A percentile compares a stretch with the other conserved stretches of the same genome.
These are phyloP conservation scores for Prosopis cineraria DNA, from an alignment of 306 rosid species.

Conservation along the genomic window DNA sequence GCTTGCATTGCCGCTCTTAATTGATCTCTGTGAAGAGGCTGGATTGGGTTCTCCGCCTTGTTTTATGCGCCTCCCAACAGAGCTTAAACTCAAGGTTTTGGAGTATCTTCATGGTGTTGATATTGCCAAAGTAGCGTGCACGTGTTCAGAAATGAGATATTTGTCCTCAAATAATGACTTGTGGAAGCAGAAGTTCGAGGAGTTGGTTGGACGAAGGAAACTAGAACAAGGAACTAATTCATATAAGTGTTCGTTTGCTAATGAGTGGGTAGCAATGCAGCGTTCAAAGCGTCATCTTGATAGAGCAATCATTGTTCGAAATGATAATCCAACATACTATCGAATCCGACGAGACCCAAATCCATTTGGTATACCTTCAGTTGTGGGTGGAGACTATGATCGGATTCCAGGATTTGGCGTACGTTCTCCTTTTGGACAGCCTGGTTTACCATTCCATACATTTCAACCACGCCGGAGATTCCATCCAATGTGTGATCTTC, in stretches of 20 bases:
- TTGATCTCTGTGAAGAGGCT: constrained; percentile 70
- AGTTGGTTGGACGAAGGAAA: constrained; percentile 41
- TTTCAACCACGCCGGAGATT: constrained; percentile 21
- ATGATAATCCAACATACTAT: not conserved
- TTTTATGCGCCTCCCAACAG: constrained; percentile 69
- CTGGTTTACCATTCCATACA: constrained; percentile 23
- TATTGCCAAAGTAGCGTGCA: constrained; percentile 56
- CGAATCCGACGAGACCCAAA: constrained; percentile 27
- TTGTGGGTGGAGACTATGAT: constrained; percentile 53
- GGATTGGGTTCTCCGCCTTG: constrained; percentile 67
- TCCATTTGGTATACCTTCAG: constrained; percentile 36
- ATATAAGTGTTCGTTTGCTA: constrained; percentile 51
- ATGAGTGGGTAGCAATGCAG: constrained; percentile 35
- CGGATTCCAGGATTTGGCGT: constrained; percentile 31
- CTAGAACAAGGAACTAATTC: not conserved
- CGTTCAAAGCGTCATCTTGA: not conserved
- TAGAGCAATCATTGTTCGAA: not conserved
- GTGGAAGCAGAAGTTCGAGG: constrained; percentile 66
- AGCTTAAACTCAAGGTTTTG: constrained; percentile 65
- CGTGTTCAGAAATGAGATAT: constrained; percentile 54
- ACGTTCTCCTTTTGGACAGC: constrained; percentile 32
- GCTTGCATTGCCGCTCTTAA: constrained; percentile 72
- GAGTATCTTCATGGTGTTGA: constrained; percentile 63
- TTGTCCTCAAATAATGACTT: constrained; percentile 52
- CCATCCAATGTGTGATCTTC: constrained; percentile 30